Evolutionary conservation across 768 basidiomycete species (phyloP).

Genomic region (Tephrocybe sp.): DNA sequence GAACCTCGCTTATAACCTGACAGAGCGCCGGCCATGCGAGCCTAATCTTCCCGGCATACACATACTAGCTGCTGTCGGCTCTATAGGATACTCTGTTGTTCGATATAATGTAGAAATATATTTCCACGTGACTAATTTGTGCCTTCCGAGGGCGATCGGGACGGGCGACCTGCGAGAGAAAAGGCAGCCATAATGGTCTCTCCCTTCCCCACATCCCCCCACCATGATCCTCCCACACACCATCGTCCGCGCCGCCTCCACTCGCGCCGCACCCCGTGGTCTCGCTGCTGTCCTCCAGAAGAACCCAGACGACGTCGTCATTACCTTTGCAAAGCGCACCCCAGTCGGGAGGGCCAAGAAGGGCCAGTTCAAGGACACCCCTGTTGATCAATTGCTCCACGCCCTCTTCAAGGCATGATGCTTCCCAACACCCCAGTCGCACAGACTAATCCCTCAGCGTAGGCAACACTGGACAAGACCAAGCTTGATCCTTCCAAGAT

Average conservation of each 20-base stretch:
- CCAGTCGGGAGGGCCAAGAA: constrained; percentile 86
- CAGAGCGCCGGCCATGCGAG: no score
- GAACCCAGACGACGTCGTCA: constrained; percentile 82
- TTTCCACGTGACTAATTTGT: constrained; percentile 11
- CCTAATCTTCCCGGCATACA: no score
- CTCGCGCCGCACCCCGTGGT: constrained; percentile 40
- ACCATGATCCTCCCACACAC: constrained; percentile 14
- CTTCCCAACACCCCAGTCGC: neutral
- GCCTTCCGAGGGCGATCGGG: constrained; percentile 14
- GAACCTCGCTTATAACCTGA: no score
- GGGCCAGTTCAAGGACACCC: constrained; percentile 86
- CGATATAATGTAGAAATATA: constrained; percentile 12
- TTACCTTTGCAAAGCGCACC: constrained; percentile 88
- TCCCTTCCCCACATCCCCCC: constrained; percentile 1
- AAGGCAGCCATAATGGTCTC: constrained; percentile 5
- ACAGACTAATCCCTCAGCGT: constrained; percentile 3
- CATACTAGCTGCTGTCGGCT: neutral
- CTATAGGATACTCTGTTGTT: constrained; percentile 1
- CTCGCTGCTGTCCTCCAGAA: constrained; percentile 58
- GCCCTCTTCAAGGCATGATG: constrained; percentile 71
- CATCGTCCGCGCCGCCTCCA: constrained; percentile 37
- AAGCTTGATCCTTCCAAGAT: constrained; percentile 68
- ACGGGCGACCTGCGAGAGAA: constrained; percentile 3
- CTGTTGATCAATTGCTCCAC: constrained; percentile 83
- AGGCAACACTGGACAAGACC: constrained; percentile 69